Conservation (phyloP, 495 filamentous ascomycete species). For the Lophiotrema nucula region DNA sequence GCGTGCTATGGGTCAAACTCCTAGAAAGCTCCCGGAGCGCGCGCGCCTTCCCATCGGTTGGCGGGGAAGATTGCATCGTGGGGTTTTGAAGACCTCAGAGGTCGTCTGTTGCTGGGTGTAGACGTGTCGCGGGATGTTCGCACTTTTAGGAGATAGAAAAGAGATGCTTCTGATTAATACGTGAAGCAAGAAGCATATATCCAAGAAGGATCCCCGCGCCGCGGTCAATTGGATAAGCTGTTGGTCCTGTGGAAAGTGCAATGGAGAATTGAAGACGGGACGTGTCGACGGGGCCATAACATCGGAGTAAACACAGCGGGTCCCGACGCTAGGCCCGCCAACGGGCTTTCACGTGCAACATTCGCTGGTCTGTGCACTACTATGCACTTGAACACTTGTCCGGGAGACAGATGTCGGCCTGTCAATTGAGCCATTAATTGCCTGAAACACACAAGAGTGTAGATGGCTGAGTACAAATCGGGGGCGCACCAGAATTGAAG, state of each 20-base stretch:
- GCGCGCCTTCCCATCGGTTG: conserved; percentile 33
- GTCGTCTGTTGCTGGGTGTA: not conserved
- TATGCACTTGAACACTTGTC: too few relatives aligned
- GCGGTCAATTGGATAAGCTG: conserved; percentile 11
- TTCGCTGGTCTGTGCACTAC: too few relatives aligned
- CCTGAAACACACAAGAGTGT: too few relatives aligned
- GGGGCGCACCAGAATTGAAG: too few relatives aligned
- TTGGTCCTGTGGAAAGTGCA: conserved; percentile 20
- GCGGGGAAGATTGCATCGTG: conserved; percentile 29
- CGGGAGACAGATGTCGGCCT: too few relatives aligned
- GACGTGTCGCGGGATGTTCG: conserved; percentile 19
- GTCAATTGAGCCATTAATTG: too few relatives aligned
- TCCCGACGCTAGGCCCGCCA: conserved; percentile 30
- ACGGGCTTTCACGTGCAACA: too few relatives aligned
- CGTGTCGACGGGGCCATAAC: conserved; percentile 15
- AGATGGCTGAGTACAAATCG: too few relatives aligned
- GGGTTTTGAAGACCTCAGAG: not conserved
- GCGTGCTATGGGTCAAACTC: conserved; percentile 28
- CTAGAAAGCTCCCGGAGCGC: conserved; percentile 30
- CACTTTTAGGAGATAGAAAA: conserved; percentile 24
- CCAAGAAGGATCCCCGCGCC: conserved; percentile 13
- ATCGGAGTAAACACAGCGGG: conserved; percentile 20
- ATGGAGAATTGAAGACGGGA: conserved; percentile 25
- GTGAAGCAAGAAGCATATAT: conserved; percentile 10
- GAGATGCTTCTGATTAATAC: conserved; percentile 14